Base-by-base conservation (phyloP, 257 asterid species). In the Anisodus tanguticus region DNA sequence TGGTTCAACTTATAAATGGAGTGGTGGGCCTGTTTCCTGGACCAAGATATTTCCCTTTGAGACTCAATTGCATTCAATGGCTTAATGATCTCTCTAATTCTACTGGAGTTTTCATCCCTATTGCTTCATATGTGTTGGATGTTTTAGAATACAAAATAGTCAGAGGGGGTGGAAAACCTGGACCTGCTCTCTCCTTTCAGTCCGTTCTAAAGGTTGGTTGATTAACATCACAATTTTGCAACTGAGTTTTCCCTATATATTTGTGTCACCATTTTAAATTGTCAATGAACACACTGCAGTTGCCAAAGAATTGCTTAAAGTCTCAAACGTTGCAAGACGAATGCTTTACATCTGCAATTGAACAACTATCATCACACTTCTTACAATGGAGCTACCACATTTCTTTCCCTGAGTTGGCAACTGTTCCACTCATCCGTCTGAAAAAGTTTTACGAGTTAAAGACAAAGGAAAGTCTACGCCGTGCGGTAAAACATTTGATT, bases 41-140 rank as follows among this genome's bases (percentile, higher is more conserved):
- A 78, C 92, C 96, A 67, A 95, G 98, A 93, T 93, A 97, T 86
- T 93, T 93, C 89, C 98, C 99, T 71, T 86, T 97, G 59, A 88
- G 98, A 85, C 91, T 97, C 83, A 93, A 95, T 91, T 97, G 97
- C 87, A 86, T 93, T 47, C 92, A 89, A 84, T 97, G 99, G 99
- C 95, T 97, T 79, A 95, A 91, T 90, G 79, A 66, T 87, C 92
- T 97, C 66, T 88, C 98, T 72, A 89, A 87, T 87, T 92, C 97
- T 51, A 93, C 93, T 90, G 94, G 93, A 80, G 66, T 79, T 57
- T 95, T 93, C 88, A 85, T 97, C 55, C 99, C 99, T 10, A 87
- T 97, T 80, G 88, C 97, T 87, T 92, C 98, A 63, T 81, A 89
- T 45, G 91, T 92, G 87, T 86, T 97, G 87, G 99, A 97, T 89